Conservation (phyloP, 2,329 filamentous ascomycete genomes). For the Ophiostoma himal-ulmi region DNA sequence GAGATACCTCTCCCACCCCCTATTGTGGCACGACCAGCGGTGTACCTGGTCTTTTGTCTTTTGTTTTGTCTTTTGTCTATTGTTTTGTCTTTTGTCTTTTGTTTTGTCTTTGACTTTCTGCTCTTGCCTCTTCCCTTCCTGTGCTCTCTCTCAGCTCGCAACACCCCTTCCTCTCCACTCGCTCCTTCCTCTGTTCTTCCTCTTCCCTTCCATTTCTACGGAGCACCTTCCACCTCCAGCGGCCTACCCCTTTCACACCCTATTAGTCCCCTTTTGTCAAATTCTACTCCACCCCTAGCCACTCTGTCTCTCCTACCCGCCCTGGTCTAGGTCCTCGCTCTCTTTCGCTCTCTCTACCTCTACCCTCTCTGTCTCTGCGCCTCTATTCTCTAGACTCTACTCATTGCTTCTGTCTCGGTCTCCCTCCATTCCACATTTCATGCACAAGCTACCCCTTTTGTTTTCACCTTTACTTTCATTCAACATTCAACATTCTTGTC, state of each 20-base stretch:
- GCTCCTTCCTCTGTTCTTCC: slow-evolving; percentile 16
- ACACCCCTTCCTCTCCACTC: slow-evolving; percentile 7
- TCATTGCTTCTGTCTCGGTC: background rate
- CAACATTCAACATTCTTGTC: background rate
- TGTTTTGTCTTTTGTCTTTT: background rate
- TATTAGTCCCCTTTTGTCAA: slow-evolving; percentile 17
- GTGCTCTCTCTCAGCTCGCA: background rate
- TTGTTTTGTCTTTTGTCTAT: too few species aligned
- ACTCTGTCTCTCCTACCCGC: slow-evolving; percentile 15
- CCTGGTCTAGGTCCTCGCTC: slow-evolving; percentile 7
- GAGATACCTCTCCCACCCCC: slow-evolving; percentile 18
- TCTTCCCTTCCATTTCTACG: background rate
- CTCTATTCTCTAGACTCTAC: background rate
- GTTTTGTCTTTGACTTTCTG: background rate
- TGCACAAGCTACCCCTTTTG: background rate
- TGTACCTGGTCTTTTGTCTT: slow-evolving; percentile 14
- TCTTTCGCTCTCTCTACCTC: slow-evolving; percentile 13
- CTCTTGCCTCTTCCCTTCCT: slow-evolving; percentile 6
- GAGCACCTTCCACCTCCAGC: background rate
- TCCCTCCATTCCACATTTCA: slow-evolving; percentile 7
- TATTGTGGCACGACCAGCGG: slow-evolving; percentile 22
- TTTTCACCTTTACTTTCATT: background rate
- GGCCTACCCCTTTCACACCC: slow-evolving; percentile 13
- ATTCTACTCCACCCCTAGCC: slow-evolving; percentile 22
- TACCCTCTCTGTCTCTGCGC: background rate